Conservation (phyloP, 2,329 filamentous ascomycete genomes). For the Fusarium camptoceras region DNA sequence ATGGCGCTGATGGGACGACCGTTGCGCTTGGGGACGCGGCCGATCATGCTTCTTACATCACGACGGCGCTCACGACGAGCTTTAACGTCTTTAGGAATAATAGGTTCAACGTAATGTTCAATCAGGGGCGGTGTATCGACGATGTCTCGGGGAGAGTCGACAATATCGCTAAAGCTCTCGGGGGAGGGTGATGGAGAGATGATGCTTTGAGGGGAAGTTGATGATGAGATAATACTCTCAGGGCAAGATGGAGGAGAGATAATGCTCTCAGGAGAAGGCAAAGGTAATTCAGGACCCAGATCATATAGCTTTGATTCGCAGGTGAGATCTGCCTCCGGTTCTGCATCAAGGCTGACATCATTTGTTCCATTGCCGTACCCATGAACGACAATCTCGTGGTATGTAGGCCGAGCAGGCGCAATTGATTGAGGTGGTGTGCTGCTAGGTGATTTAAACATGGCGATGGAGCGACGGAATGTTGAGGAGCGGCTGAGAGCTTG, state of each 20-base stretch:
- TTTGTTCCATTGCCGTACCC: constrained; percentile 68
- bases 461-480: constrained; percentile 52
- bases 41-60: constrained; percentile 46
- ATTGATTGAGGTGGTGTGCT: constrained; percentile 31
- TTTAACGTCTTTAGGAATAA: constrained; percentile 34
- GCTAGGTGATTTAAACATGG: constrained; percentile 46
- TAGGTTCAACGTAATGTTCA: constrained; percentile 33
- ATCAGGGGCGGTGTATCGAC: constrained; percentile 36
- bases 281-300: background rate
- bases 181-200: background rate
- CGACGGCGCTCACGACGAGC: constrained; percentile 46
- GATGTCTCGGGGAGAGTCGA: constrained; percentile 41
- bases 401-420: constrained; percentile 41
- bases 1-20: constrained; percentile 47
- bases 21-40: constrained; percentile 40
- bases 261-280: constrained; percentile 42
- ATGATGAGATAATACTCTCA: constrained; percentile 45
- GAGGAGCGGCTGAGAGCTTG: constrained; percentile 49
- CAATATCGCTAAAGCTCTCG: constrained; percentile 47
- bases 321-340: background rate
- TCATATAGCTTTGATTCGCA: constrained; percentile 42
- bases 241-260: background rate
- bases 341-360: constrained; percentile 47
- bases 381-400: constrained; percentile 65
- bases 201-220: constrained; percentile 42